Percentiles rank a stretch among this genome's conserved stretches.
These are phyloP conservation scores for maize (Zea mays) DNA, from an alignment of 176 grass and related monocot species.

Conservation along the genomic window Zm-B73-REFERENCE-NAM-5.0 NC_050096.1:37979501-37980000, in stretches of 20 bases:
- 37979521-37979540: no score
- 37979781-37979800: not conserved
- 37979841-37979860: not conserved
- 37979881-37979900: conserved; percentile 41
- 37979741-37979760: not conserved
- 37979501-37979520: no score
- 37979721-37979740: not conserved
- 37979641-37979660: not conserved
- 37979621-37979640: not conserved
- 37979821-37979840: not conserved
- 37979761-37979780: not conserved
- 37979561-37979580: not conserved
- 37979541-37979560: no score
- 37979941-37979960: conserved; percentile 86
- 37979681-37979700: not conserved
- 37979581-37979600: not conserved
- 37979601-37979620: not conserved
- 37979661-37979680: not conserved
- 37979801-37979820: not conserved
- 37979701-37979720: not conserved
- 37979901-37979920: conserved; percentile 87
- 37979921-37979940: conserved; percentile 95
- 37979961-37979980: conserved; percentile 87
- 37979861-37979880: conserved; percentile 23
- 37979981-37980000: conserved; percentile 77